Base-by-base conservation (phyloP, 73 alveolate species). In the Paramecium caudatum region DNA sequence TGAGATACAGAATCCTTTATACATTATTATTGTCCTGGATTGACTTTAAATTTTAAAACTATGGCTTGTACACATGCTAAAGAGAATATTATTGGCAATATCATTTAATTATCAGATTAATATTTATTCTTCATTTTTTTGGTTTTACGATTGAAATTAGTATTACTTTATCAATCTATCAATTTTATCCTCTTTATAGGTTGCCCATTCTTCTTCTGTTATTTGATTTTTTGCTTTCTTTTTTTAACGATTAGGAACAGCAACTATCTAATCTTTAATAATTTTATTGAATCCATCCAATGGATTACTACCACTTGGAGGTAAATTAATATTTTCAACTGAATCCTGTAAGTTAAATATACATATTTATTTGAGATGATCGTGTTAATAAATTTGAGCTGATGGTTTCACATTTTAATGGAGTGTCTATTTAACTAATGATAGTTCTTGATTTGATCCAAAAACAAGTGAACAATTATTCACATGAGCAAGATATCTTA, bases 401-500 rank as follows among this genome's bases (percentile, higher is more conserved):
- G 43, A 39, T 2, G 61, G 61, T 21, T 74, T 41, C 0, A 74
- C 88, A 41, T 74, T 4, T 12, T 45, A 41, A 19, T 74, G 19
- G 16, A 74, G 8, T 9, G 39, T 37, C 15, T 37, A 45, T 74
- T 13, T 74, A 0, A 74, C 70, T 37, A 39, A 39, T 43, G 36
- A 21, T 16, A 34, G 43, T 21, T 74, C 88, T 37, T 45, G 27
- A 9, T 74, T 27, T 34, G 33, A 15, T 10, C 88, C 88, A 17
- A 74, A 74, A 0, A 43, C 88, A 27, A 74, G 39, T 74, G 88
- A 74, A 45, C 88, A 74, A 16, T 93, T 94, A 68, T 94, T 94
- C 4, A 41, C 23, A 47, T 91, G 97, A 32, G 94, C 87, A 23
- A 83, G 36, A 86, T 91, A 94, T 41, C 97, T 49, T 68, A 94